Conservation (phyloP, 108 stramenopile species). For the Conticribra weissflogii region DNA sequence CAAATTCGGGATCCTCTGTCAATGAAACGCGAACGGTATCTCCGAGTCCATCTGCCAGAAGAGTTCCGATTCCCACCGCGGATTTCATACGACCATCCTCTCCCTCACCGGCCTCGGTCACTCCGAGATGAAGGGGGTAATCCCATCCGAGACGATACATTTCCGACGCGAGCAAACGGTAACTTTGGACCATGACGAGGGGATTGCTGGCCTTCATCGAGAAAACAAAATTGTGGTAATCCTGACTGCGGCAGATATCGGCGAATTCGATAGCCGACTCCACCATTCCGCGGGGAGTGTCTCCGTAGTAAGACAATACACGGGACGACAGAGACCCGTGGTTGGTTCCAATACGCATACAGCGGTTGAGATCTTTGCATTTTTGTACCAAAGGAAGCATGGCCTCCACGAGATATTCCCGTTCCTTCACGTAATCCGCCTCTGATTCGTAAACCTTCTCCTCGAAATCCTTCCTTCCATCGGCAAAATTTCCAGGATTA, state of each 20-base stretch:
- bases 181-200: constrained; percentile 97
- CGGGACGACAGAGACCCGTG: constrained; percentile 92
- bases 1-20: constrained; percentile 97
- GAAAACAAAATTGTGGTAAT: constrained; percentile 98
- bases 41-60: constrained; percentile 95
- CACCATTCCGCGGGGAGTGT: constrained; percentile 98
- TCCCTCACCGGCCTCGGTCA: constrained; percentile 98
- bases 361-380: constrained; percentile 89
- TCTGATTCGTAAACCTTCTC: constrained; percentile 93
- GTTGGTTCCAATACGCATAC: constrained; percentile 98
- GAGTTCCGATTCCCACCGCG: constrained; percentile 96
- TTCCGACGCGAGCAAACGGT: constrained; percentile 92
- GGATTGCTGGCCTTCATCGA: constrained; percentile 98
- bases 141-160: constrained; percentile 94
- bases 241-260: constrained; percentile 92
- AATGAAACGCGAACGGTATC: constrained; percentile 96
- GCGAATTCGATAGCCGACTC: constrained; percentile 97
- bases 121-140: constrained; percentile 97
- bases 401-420: constrained; percentile 83
- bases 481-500: constrained; percentile 98
- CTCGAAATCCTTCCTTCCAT: constrained; percentile 92
- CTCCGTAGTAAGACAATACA: constrained; percentile 93
- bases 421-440: constrained; percentile 79
- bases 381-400: constrained; percentile 92
- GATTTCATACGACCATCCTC: constrained; percentile 98